Conservation (phyloP, 1,139 yeast species). For the Candida gigantensis region DNA sequence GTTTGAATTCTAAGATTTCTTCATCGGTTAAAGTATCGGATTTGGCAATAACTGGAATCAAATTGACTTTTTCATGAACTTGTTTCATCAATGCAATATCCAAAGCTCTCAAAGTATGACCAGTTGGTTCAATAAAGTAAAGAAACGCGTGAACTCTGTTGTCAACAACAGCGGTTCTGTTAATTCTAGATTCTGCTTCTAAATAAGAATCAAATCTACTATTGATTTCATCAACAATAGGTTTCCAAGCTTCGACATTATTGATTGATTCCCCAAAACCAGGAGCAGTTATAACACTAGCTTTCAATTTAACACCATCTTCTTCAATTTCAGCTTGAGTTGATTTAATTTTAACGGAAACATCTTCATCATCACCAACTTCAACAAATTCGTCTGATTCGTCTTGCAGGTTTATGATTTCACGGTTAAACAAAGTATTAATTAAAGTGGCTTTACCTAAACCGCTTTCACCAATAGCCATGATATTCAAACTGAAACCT, state of each 20-base stretch:
- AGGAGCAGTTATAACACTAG: constrained; percentile 86
- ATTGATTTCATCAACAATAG: constrained; percentile 89
- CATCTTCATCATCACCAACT: constrained; percentile 25
- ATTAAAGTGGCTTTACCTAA: constrained; percentile 92
- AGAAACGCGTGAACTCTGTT: constrained; percentile 84
- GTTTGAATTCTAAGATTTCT: constrained; percentile 76
- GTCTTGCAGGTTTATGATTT: constrained; percentile 45
- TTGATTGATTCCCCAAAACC: constrained; percentile 94
- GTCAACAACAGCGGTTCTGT: constrained; percentile 72
- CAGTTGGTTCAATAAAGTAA: constrained; percentile 95
- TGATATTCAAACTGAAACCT: constrained; percentile 88
- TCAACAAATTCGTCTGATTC: constrained; percentile 17
- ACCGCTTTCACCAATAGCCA: constrained; percentile 92
- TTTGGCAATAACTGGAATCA: constrained; percentile 93
- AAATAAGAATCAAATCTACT: constrained; percentile 82
- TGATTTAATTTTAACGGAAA: constrained; percentile 61
- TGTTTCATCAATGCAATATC: constrained; percentile 89
- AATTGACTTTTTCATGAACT: constrained; percentile 87
- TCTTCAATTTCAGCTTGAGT: constrained; percentile 80
- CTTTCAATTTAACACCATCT: constrained; percentile 84
- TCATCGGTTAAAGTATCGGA: constrained; percentile 91
- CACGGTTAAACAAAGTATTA: constrained; percentile 85
- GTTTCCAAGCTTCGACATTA: constrained; percentile 88
- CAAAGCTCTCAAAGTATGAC: constrained; percentile 85
- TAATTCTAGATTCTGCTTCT: constrained; percentile 86